Percentiles rank a stretch among this genome's conserved stretches.
Evolutionary conservation across 202 grass and related monocot genomes (phyloP).

Genomic region (Miscanthus sacchariflorus): DNA sequence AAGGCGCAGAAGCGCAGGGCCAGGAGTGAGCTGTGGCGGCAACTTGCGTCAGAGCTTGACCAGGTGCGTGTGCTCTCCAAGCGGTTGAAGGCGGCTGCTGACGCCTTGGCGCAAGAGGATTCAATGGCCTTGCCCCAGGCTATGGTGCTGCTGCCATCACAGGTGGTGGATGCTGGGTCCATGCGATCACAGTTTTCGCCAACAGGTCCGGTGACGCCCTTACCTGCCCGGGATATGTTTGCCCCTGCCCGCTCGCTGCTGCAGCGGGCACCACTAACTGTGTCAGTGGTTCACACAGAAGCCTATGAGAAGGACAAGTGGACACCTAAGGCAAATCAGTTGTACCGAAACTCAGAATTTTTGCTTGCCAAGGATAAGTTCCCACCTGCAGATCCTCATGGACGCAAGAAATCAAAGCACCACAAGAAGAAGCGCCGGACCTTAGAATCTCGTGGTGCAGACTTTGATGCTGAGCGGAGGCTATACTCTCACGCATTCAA

Average conservation of each 20-base stretch:
- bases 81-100: slow-evolving; percentile 54
- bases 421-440: slow-evolving; percentile 73
- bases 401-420: slow-evolving; percentile 69
- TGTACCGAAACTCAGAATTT: slow-evolving; percentile 83
- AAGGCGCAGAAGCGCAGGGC: slow-evolving; percentile 61
- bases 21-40: slow-evolving; percentile 69
- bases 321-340: slow-evolving; percentile 75
- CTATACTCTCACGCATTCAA: slow-evolving; percentile 74
- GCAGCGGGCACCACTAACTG: slow-evolving; percentile 55
- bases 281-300: slow-evolving; percentile 65
- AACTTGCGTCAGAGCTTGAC: slow-evolving; percentile 73
- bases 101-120: slow-evolving; percentile 44
- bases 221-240: slow-evolving; percentile 30
- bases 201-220: slow-evolving; percentile 53
- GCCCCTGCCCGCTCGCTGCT: slow-evolving; percentile 3
- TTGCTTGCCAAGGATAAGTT: slow-evolving; percentile 89
- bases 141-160: slow-evolving; percentile 5
- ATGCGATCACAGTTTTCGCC: slow-evolving; percentile 64
- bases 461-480: slow-evolving; percentile 54
- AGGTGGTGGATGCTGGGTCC: slow-evolving; percentile 45
- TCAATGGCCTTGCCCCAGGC: slow-evolving; percentile 21
- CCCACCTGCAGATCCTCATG: slow-evolving; percentile 63
- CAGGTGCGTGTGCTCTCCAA: slow-evolving; percentile 75
- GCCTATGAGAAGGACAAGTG: slow-evolving; percentile 80
- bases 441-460: slow-evolving; percentile 36